Conservation (phyloP, 1,284 basidiomycete species). For the Fomitiporia mediterranea region DNA sequence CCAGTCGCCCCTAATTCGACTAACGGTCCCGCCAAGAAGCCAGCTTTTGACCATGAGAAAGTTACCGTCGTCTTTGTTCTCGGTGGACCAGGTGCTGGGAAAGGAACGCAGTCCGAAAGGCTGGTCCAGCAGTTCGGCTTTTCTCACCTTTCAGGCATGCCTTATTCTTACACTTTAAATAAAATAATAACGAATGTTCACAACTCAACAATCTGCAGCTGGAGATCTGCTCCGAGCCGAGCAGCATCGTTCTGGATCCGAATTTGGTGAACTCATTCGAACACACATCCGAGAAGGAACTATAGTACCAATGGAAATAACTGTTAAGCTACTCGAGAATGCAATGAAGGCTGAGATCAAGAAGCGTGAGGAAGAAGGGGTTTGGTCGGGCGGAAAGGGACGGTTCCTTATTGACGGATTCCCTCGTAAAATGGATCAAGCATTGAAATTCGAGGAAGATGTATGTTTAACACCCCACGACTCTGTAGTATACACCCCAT, state of each 20-base stretch:
- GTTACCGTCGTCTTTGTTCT: slow-evolving; percentile 94
- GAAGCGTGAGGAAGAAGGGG: slow-evolving; percentile 39
- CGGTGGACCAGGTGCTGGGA: slow-evolving; percentile 95
- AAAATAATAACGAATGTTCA: slow-evolving; percentile 13
- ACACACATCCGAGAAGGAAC: slow-evolving; percentile 89
- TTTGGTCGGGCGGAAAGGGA: slow-evolving; percentile 73
- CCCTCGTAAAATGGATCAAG: slow-evolving; percentile 99
- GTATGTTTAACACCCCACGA: slow-evolving; percentile 41
- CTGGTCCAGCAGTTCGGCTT: slow-evolving; percentile 91
- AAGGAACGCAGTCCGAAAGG: slow-evolving; percentile 91
- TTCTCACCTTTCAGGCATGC: slow-evolving; percentile 83
- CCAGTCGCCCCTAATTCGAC: too few species aligned
- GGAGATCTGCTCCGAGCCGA: slow-evolving; percentile 96
- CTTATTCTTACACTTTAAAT: slow-evolving; percentile 9
- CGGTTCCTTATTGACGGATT: slow-evolving; percentile 98
- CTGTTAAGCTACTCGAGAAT: slow-evolving; percentile 91
- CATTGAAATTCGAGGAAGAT: slow-evolving; percentile 84
- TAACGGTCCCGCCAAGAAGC: slow-evolving; percentile 21
- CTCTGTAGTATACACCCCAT: slow-evolving; percentile 6
- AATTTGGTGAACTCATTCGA: slow-evolving; percentile 85
- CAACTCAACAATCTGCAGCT: slow-evolving; percentile 44
- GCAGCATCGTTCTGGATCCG: slow-evolving; percentile 82
- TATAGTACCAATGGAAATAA: slow-evolving; percentile 97
- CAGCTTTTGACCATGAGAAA: slow-evolving; percentile 68
- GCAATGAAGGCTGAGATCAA: slow-evolving; percentile 76